Evolutionary conservation across 495 filamentous ascomycete genomes (phyloP).

Genomic region (Daldinia childiae): DNA sequence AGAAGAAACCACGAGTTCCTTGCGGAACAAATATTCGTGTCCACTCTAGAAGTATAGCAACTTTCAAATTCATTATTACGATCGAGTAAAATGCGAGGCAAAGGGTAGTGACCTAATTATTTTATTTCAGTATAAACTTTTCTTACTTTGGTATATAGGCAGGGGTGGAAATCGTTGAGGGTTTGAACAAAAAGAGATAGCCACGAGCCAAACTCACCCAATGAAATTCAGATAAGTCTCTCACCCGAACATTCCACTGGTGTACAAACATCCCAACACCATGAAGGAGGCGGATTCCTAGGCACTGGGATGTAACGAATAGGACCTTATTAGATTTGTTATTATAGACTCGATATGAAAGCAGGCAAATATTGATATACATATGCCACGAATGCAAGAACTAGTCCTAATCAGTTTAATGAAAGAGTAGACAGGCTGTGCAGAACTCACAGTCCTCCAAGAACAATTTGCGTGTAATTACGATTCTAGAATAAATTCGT

Average conservation of each 20-base stretch:
- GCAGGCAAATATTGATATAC: neutral
- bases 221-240: neutral
- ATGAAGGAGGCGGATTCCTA: neutral
- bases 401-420: neutral
- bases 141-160: neutral
- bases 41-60: neutral
- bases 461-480: neutral
- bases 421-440: neutral
- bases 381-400: neutral
- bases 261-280: neutral
- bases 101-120: neutral
- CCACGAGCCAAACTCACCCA: neutral
- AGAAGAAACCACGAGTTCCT: slow-evolving; percentile 1
- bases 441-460: neutral
- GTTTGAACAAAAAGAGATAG: neutral
- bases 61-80: neutral
- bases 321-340: neutral
- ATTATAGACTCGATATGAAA: neutral
- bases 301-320: neutral
- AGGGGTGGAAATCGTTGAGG: neutral
- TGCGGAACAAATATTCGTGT: neutral
- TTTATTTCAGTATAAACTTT: neutral
- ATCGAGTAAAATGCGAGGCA: neutral
- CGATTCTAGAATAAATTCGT: neutral
- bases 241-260: neutral